These are phyloP conservation scores for Bryoerythrophyllum caledonicum DNA, from an alignment of 225 moss, liverwort and hornwort species.

Conservation along the genomic window DNA sequence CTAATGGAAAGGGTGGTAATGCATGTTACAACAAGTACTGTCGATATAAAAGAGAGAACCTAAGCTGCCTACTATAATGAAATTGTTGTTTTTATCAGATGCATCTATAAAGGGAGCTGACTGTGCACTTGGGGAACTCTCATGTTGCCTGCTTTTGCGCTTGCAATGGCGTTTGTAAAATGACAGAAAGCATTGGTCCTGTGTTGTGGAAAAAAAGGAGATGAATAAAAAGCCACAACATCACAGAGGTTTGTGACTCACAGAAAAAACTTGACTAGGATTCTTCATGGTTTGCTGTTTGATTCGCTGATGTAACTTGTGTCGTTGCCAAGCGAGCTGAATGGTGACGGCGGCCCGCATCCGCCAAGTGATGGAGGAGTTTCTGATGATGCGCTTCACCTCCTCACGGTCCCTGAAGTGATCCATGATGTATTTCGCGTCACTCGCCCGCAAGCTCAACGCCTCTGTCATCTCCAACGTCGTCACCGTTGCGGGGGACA, in stretches of 20 bases:
- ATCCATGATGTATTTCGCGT: constrained; percentile 37
- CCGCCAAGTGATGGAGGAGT: constrained; percentile 40
- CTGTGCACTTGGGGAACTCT: too few relatives aligned
- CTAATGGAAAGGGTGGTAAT: too few relatives aligned
- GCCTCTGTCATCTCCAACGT: constrained; percentile 38
- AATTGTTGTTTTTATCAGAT: not conserved
- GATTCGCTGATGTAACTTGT: constrained; percentile 13
- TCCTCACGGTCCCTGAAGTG: constrained; percentile 34
- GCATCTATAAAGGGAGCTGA: too few relatives aligned
- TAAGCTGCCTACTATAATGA: not conserved
- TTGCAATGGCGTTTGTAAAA: not conserved
- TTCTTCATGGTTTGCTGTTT: not conserved
- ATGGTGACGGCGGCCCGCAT: too few relatives aligned
- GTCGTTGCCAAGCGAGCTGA: constrained; percentile 50
- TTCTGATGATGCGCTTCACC: constrained; percentile 35
- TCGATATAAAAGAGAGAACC: too few relatives aligned
- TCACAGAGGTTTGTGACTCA: not conserved
- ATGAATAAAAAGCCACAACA: not conserved
- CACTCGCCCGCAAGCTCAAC: constrained; percentile 26
- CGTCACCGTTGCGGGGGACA: constrained; percentile 31
- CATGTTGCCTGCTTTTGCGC: too few relatives aligned
- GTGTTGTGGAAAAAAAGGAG: not conserved
- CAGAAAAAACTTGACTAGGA: not conserved
- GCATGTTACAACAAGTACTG: too few relatives aligned
- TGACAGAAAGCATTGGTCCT: not conserved